phyloP scores from a whole-genome alignment of 2,329 filamentous ascomycete genomes.

The Dactylella cylindrospora region DNA sequence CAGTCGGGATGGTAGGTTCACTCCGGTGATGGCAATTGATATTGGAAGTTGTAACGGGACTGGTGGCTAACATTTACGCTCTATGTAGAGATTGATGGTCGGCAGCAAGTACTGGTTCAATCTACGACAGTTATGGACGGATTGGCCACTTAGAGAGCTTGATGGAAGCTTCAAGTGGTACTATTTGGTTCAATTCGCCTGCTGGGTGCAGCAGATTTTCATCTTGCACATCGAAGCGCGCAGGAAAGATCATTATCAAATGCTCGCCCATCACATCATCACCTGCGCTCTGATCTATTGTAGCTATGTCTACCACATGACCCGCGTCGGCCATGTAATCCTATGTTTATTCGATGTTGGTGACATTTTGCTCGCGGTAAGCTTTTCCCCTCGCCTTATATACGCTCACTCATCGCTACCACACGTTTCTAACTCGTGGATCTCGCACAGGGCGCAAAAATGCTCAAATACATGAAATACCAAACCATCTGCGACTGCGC shows the following conservation, averaged over 20 bases:
- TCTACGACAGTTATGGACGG: constrained; percentile 74
- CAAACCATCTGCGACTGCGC: constrained; percentile 74
- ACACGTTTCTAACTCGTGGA: neutral
- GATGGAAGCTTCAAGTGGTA: constrained; percentile 79
- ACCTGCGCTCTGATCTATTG: constrained; percentile 77
- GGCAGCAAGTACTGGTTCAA: constrained; percentile 77
- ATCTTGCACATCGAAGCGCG: constrained; percentile 93
- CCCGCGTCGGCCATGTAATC: constrained; percentile 83
- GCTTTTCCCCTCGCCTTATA: constrained; percentile 49
- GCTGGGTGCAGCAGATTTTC: constrained; percentile 91
- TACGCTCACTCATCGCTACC: constrained; percentile 8
- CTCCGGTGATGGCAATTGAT: neutral
- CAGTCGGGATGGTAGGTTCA: constrained; percentile 72
- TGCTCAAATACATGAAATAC: constrained; percentile 84
- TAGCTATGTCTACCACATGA: constrained; percentile 84
- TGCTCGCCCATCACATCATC: constrained; percentile 92
- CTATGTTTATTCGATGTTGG: constrained; percentile 91
- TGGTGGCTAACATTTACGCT: constrained; percentile 46
- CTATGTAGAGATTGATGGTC: constrained; percentile 71
- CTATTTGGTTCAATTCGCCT: constrained; percentile 83
- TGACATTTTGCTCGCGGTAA: constrained; percentile 81
- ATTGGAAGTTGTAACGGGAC: neutral
- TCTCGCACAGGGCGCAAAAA: constrained; percentile 72
- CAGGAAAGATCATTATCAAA: constrained; percentile 92
- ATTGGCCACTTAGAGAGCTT: constrained; percentile 79